Evolutionary conservation across 1,284 basidiomycete species (phyloP).

Genomic region (Ganoderma sp.): DNA sequence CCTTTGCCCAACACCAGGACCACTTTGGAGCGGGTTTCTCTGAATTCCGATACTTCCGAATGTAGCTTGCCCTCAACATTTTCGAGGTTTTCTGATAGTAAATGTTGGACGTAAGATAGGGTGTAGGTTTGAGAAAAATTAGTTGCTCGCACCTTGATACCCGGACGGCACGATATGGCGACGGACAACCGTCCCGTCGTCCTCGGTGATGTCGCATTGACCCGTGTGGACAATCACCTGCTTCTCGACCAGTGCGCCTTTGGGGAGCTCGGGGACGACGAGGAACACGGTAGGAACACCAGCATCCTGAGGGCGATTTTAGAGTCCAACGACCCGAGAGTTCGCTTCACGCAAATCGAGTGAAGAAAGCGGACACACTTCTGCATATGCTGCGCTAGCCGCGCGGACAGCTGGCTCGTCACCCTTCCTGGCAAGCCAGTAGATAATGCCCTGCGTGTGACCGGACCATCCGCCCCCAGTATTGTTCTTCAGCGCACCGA

Average conservation of each 20-base stretch:
- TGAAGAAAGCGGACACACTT: conserved; percentile 31
- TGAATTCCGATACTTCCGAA: conserved; percentile 55
- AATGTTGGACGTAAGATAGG: not conserved
- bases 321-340: not conserved
- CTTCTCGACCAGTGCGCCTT: conserved; percentile 75
- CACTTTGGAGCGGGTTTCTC: conserved; percentile 45
- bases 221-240: conserved; percentile 75
- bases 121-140: not conserved
- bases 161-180: conserved; percentile 46
- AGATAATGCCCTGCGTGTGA: conserved; percentile 64
- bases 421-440: conserved; percentile 60
- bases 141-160: conserved; percentile 45
- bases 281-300: conserved; percentile 65
- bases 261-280: conserved; percentile 76
- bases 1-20: conserved; percentile 53
- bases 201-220: conserved; percentile 51
- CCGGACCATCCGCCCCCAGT: conserved; percentile 69
- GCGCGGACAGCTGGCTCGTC: conserved; percentile 52
- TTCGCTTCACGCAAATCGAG: not conserved
- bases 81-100: conserved; percentile 17
- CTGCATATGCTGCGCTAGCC: conserved; percentile 47
- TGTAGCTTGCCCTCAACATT: conserved; percentile 38
- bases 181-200: conserved; percentile 51
- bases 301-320: conserved; percentile 27
- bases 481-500: conserved; percentile 59